Conservation (phyloP, 768 basidiomycete species). For the Boletus insuetus region DNA sequence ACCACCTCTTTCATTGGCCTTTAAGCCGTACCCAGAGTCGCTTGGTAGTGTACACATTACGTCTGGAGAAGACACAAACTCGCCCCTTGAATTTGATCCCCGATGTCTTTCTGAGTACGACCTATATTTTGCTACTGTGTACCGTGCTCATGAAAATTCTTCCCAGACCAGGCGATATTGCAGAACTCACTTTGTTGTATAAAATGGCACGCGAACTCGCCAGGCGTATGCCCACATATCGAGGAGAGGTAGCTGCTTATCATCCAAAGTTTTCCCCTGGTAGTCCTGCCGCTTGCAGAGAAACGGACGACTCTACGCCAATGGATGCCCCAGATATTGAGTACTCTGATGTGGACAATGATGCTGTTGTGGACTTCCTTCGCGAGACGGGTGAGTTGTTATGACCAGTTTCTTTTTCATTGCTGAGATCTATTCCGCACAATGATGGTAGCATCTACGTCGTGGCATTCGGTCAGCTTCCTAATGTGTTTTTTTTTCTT, state of each 20-base stretch:
- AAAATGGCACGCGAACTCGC: conserved; percentile 53
- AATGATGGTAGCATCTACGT: not conserved
- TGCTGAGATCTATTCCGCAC: not conserved
- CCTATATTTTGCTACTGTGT: not conserved
- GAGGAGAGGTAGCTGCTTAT: conserved; percentile 13
- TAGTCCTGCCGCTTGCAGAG: conserved; percentile 28
- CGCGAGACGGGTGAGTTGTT: no score
- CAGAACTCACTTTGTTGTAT: conserved; percentile 37
- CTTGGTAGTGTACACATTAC: conserved; percentile 48
- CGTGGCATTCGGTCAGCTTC: conserved; percentile 18
- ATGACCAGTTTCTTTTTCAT: not conserved
- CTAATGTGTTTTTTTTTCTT: no score
- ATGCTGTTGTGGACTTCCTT: conserved; percentile 28
- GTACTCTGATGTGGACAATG: conserved; percentile 36
- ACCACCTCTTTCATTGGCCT: no score
- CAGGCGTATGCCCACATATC: conserved; percentile 46
- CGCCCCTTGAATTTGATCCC: conserved; percentile 43
- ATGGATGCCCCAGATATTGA: conserved; percentile 30
- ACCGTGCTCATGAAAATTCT: not conserved
- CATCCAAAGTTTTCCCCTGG: conserved; percentile 31
- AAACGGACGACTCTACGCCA: conserved; percentile 17
- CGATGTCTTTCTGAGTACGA: conserved; percentile 44
- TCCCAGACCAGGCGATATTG: conserved; percentile 13
- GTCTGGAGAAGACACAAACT: conserved; percentile 39
- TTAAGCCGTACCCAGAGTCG: conserved; percentile 44